Evolutionary conservation across 192 early-diverging fungal genomes (phyloP).

Genomic region (Coemansia sp.): DNA sequence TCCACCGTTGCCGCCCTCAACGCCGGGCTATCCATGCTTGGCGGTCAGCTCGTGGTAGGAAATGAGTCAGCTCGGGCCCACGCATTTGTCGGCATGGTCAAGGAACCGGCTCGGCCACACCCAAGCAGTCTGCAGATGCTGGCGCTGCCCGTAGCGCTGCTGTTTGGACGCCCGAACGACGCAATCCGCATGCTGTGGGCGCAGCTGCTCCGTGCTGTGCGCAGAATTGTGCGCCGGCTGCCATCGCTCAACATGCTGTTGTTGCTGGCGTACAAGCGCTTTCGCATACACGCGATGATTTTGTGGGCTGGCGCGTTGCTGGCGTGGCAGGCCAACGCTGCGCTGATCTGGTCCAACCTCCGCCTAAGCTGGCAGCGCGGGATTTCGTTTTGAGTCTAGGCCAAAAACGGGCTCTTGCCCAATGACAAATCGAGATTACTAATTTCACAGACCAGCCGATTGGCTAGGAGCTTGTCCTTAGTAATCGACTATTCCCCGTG

Average conservation of each 20-base stretch:
- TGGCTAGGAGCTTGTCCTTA: neutral
- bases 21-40: slow-evolving; percentile 32
- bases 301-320: slow-evolving; percentile 45
- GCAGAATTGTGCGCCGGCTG: slow-evolving; percentile 12
- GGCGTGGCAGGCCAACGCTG: slow-evolving; percentile 46
- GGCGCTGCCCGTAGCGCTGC: slow-evolving; percentile 29
- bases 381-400: slow-evolving; percentile 13
- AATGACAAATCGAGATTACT: neutral
- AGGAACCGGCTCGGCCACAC: neutral
- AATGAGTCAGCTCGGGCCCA: neutral
- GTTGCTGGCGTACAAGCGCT: slow-evolving; percentile 41
- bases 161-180: slow-evolving; percentile 33
- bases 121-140: slow-evolving; percentile 14
- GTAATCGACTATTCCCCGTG: neutral
- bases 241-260: slow-evolving; percentile 29
- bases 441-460: neutral
- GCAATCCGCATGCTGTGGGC: slow-evolving; percentile 4
- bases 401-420: neutral
- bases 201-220: slow-evolving; percentile 8
- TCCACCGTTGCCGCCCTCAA: slow-evolving; percentile 50
- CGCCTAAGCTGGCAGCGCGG: slow-evolving; percentile 31
- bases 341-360: slow-evolving; percentile 39
- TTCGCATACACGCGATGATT: slow-evolving; percentile 37
- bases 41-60: neutral
- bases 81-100: slow-evolving; percentile 4